A percentile compares a stretch with the other conserved stretches of the same genome.
These are phyloP conservation scores for Talaromyces nanjingensis DNA, from an alignment of 495 filamentous ascomycete species.

Conservation along the genomic window DNA sequence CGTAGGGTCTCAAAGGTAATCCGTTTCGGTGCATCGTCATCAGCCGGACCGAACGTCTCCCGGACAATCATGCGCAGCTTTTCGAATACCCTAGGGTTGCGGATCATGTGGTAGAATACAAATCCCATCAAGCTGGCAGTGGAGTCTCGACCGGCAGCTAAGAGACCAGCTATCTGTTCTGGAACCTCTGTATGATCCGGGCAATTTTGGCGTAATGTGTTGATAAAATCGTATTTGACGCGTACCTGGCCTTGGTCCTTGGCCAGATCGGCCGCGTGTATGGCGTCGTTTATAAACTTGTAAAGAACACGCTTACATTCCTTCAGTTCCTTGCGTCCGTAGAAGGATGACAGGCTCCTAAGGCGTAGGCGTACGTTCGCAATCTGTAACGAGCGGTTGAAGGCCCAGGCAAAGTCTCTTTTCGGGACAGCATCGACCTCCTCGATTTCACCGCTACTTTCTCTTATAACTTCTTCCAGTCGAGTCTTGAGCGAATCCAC, in stretches of 20 bases:
- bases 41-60: constrained; percentile 14
- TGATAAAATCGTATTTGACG: neutral
- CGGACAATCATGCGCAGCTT: constrained; percentile 35
- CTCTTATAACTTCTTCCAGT: neutral
- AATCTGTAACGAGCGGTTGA: neutral
- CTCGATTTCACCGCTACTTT: neutral
- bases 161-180: constrained; percentile 42
- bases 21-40: neutral
- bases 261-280: neutral
- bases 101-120: constrained; percentile 46
- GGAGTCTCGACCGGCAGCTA: constrained; percentile 52
- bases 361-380: neutral
- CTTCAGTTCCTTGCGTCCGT: neutral
- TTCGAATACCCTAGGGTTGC: constrained; percentile 34
- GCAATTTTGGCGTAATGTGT: neutral
- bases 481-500: constrained; percentile 26
- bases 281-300: neutral
- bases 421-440: neutral
- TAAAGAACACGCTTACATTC: neutral
- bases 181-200: constrained; percentile 50
- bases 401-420: neutral
- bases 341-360: neutral
- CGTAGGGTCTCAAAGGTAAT: constrained; percentile 38
- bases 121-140: constrained; percentile 48
- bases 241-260: neutral